Percentiles rank a stretch among this genome's conserved stretches.
These are phyloP conservation scores for Tremella yokohamensis DNA, from an alignment of 768 basidiomycete genomes.

Conservation along the genomic window DNA sequence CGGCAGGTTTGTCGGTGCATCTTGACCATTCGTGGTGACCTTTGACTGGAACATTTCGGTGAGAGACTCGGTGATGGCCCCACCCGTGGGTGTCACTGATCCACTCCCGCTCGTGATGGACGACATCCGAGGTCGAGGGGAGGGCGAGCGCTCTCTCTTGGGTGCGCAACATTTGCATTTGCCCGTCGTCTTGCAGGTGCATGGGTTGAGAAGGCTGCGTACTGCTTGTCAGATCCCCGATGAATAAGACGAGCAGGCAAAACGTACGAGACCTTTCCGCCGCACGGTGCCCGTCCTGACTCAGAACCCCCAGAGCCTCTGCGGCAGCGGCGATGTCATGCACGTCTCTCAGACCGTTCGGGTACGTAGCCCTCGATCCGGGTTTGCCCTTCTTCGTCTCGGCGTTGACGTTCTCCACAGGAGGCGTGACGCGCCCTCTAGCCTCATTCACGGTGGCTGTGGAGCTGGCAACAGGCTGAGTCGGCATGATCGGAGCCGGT, in stretches of 20 bases:
- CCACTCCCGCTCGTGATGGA: conserved; percentile 2
- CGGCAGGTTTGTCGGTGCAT: neutral
- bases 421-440: neutral
- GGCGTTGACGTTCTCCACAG: neutral
- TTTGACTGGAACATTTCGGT: conserved; percentile 24
- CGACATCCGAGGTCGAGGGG: conserved; percentile 1
- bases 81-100: conserved; percentile 3
- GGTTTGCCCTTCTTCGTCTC: conserved; percentile 39
- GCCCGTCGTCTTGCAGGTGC: conserved; percentile 47
- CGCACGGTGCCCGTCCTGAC: neutral
- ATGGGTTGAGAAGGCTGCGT: conserved; percentile 46
- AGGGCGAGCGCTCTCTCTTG: conserved; percentile 15
- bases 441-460: neutral
- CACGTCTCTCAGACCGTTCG: conserved; percentile 47
- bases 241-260: neutral
- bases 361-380: conserved; percentile 40
- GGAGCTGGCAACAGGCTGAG: neutral
- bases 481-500: conserved; percentile 6
- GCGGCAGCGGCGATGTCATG: conserved; percentile 47
- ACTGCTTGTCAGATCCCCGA: conserved; percentile 20
- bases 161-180: conserved; percentile 50
- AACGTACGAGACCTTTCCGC: conserved; percentile 7
- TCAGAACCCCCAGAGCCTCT: conserved; percentile 32
- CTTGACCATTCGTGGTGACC: conserved; percentile 11
- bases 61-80: conserved; percentile 18